Conservation (phyloP, 345 rosid species). For the Pugionium dolabratum region DNA sequence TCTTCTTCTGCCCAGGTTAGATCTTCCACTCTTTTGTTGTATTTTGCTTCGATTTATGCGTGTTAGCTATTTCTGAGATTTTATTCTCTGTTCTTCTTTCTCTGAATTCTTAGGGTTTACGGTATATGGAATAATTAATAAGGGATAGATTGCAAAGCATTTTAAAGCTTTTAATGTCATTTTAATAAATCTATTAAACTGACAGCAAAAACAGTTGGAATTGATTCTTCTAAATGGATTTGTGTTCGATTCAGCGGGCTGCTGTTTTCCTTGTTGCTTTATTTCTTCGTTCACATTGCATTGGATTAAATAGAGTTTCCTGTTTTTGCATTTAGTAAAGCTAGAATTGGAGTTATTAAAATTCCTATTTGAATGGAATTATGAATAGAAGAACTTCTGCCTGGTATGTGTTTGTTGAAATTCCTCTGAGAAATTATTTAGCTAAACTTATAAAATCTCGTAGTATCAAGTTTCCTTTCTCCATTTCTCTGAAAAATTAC, state of each 20-base stretch:
- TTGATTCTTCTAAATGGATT: background rate
- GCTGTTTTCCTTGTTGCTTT: background rate
- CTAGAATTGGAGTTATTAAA: background rate
- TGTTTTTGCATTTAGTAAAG: background rate
- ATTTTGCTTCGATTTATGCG: background rate
- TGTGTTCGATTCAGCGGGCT: conserved; percentile 6
- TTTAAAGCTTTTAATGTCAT: too few relatives aligned
- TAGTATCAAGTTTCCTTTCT: background rate
- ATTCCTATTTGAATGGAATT: background rate
- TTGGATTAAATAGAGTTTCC: background rate
- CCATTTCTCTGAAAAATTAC: background rate
- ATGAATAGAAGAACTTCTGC: background rate
- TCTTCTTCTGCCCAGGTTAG: conserved; percentile 21
- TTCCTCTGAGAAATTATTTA: conserved; percentile 10
- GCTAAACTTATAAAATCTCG: background rate
- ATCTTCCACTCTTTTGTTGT: background rate
- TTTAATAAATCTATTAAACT: too few relatives aligned
- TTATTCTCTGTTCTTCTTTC: background rate
- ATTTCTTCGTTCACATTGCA: background rate
- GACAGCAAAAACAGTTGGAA: too few relatives aligned
- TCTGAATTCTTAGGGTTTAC: background rate
- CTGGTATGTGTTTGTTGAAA: conserved; percentile 16
- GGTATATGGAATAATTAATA: background rate
- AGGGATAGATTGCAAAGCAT: too few relatives aligned
- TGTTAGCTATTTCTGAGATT: background rate